These are phyloP conservation scores for Ascochyta fabae DNA, from an alignment of 2,329 filamentous ascomycete genomes.

Conservation along the genomic window DNA sequence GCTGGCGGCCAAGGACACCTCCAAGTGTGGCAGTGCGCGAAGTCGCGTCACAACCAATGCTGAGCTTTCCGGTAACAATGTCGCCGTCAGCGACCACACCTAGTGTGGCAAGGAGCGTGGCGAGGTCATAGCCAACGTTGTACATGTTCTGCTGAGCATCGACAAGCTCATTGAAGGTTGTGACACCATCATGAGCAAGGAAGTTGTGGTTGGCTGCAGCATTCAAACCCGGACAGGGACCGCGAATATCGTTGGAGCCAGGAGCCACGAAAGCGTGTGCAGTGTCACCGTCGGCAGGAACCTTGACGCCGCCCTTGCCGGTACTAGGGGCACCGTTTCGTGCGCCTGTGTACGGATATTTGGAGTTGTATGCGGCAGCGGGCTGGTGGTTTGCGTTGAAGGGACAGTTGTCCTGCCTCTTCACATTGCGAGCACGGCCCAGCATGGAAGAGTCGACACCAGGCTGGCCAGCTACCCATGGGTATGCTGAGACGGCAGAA, in stretches of 20 bases:
- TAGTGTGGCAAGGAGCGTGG: conserved; percentile 49
- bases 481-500: conserved; percentile 23
- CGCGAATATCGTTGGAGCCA: conserved; percentile 31
- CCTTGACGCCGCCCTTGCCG: conserved; percentile 52
- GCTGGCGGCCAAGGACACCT: conserved; percentile 43
- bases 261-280: conserved; percentile 33
- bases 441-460: conserved; percentile 29
- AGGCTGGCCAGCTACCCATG: conserved; percentile 28
- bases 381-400: conserved; percentile 34
- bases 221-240: conserved; percentile 53
- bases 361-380: conserved; percentile 24
- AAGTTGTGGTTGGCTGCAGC: conserved; percentile 52
- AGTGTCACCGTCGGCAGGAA: conserved; percentile 52
- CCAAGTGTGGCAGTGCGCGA: conserved; percentile 46
- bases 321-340: conserved; percentile 52
- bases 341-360: conserved; percentile 52
- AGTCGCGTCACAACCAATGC: conserved; percentile 56
- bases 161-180: conserved; percentile 53
- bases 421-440: conserved; percentile 16
- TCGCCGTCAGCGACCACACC: conserved; percentile 53
- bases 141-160: conserved; percentile 56
- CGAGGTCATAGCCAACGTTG: conserved; percentile 54
- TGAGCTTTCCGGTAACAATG: conserved; percentile 51
- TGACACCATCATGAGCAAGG: conserved; percentile 52
- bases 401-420: conserved; percentile 27